Percentiles rank a stretch among this genome's conserved stretches.
phyloP scores from a whole-genome alignment of 805 yeast genomes.

The Yueomyces sinensis region DNA sequence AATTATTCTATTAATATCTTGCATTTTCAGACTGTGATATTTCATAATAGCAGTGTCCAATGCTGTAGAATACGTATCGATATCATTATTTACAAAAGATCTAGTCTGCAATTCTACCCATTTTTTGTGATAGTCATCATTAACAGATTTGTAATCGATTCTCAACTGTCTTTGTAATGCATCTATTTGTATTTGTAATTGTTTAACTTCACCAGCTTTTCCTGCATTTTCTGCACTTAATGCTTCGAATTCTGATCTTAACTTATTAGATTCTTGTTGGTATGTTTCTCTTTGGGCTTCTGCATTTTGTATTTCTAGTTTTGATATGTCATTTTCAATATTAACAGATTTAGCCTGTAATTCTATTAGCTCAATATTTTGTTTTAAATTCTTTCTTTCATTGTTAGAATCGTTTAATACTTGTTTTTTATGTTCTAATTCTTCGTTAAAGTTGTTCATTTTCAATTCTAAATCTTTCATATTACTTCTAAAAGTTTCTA shows the following conservation, averaged over 20 bases:
- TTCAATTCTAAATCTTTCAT: neutral
- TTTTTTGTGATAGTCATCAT: slow-evolving; percentile 48
- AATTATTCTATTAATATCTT: slow-evolving; percentile 73
- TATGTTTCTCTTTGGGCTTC: slow-evolving; percentile 47
- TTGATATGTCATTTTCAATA: slow-evolving; percentile 28
- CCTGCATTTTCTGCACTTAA: slow-evolving; percentile 59
- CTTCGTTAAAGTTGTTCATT: no score
- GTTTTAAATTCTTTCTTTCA: slow-evolving; percentile 48
- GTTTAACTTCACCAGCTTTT: slow-evolving; percentile 75
- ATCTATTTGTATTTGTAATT: slow-evolving; percentile 58
- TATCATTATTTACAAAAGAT: slow-evolving; percentile 63
- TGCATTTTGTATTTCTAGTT: slow-evolving; percentile 44
- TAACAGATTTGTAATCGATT: slow-evolving; percentile 60
- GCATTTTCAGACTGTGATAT: slow-evolving; percentile 84
- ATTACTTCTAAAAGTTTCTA: slow-evolving; percentile 12
- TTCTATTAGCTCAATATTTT: slow-evolving; percentile 47
- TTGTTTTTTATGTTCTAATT: slow-evolving; percentile 10
- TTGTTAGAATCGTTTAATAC: slow-evolving; percentile 42
- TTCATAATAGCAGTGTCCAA: slow-evolving; percentile 89
- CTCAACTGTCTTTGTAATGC: slow-evolving; percentile 44
- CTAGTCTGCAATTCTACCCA: slow-evolving; percentile 69
- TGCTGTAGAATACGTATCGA: slow-evolving; percentile 70
- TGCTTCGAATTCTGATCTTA: slow-evolving; percentile 37
- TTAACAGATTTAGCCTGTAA: slow-evolving; percentile 27
- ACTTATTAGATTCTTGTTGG: slow-evolving; percentile 38